Evolutionary conservation across 768 basidiomycete species (phyloP).

Genomic region (Pholiota conissans): DNA sequence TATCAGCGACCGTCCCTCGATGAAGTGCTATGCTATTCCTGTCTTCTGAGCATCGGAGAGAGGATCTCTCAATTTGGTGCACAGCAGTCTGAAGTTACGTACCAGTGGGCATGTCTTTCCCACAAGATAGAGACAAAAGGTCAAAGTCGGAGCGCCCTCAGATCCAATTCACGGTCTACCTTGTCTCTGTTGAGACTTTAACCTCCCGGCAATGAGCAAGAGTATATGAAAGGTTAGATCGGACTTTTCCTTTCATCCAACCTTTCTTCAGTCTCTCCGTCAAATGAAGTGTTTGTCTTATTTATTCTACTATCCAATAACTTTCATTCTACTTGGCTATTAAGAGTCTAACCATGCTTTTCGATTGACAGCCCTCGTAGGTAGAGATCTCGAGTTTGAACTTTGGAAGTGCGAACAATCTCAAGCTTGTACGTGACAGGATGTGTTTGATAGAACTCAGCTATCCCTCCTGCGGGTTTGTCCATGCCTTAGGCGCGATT

Average conservation of each 20-base stretch:
- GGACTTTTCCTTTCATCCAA: constrained; percentile 1
- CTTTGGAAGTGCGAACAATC: constrained; percentile 5
- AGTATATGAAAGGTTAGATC: background rate
- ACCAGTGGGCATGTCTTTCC: background rate
- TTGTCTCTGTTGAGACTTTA: background rate
- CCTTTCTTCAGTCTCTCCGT: background rate
- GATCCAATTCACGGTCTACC: constrained; percentile 1
- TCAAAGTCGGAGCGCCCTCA: background rate
- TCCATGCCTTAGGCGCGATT: constrained; percentile 2
- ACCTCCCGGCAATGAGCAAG: constrained; percentile 1
- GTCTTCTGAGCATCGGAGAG: background rate
- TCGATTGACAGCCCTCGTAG: constrained; percentile 14
- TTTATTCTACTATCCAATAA: constrained; percentile 6
- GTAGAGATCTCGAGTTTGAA: constrained; percentile 12
- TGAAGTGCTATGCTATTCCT: background rate
- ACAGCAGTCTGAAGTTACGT: constrained; percentile 1
- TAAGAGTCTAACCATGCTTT: constrained; percentile 6
- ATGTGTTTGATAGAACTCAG: constrained; percentile 26
- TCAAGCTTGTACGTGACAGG: constrained; percentile 25
- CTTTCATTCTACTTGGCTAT: constrained; percentile 4
- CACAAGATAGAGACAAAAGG: background rate
- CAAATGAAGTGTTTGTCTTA: background rate
- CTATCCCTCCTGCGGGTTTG: constrained; percentile 3
- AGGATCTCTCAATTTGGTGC: background rate
- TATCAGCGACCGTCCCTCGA: background rate